Evolutionary conservation across 352 stramenopile species (phyloP), one percentile per base, ranked within the genome.

Genomic region (Phytophthora megakarya): DNA sequence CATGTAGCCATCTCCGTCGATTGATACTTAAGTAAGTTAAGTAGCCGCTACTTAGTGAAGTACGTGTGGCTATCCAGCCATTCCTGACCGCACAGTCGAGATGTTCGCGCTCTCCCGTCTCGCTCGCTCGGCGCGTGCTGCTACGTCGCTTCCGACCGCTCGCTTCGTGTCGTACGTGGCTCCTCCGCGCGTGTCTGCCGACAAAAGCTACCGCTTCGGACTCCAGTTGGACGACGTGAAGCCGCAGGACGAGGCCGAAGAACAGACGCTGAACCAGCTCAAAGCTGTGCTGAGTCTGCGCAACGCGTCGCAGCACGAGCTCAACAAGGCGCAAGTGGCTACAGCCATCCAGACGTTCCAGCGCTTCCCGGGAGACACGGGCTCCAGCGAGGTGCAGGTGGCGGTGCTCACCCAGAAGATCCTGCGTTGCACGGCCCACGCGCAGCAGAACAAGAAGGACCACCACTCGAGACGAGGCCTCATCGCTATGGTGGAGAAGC

Each of bases 391-490:
- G 54, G 86, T 93, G 58, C 86, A 95, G 70, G 78, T 95, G 49
- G 86, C 86, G 8, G 84, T 93, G 60, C 70, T 95, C 22, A 95
- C 86, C 64, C 84, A 95, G 65, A 93, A 92, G 76, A 93, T 95
- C 53, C 65, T 90, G 61, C 85, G 77, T 47, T 88, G 67, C 53
- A 95, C 86, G 63, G 44, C 79, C 15, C 86, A 95, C 75, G 83
- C 86, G 26, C 76, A 88, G 62, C 60, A 60, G 21, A 76, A 95
- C 75, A 93, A 93, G 84, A 91, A 95, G 69, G 86, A 95, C 72
- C 84, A 93, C 57, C 86, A 95, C 77, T 95, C 86, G 67, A 79
- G 84, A 63, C 84, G 86, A 61, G 86, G 86, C 3, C 76, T 95
- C 19, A 91, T 93, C 37, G 81, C 85, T 19, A 92, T 95, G 86